Conservation (phyloP, 768 basidiomycete genomes). For the Amanita exitialis region DNA sequence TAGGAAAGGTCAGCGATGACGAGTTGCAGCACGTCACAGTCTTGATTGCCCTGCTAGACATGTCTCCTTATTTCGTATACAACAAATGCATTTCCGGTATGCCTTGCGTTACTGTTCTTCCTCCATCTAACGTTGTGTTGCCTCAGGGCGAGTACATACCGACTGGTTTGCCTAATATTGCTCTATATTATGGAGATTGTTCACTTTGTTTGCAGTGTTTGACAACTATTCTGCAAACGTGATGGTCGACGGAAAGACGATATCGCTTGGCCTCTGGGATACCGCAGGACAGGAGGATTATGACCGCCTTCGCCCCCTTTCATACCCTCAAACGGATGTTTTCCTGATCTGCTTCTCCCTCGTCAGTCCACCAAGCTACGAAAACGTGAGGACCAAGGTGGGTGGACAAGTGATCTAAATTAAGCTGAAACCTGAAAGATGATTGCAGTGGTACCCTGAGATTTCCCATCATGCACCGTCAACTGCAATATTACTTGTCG, state of each 20-base stretch:
- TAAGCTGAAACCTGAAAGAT: constrained; percentile 7
- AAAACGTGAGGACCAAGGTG: constrained; percentile 97
- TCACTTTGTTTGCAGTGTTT: constrained; percentile 53
- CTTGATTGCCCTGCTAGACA: constrained; percentile 47
- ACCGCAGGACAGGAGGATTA: constrained; percentile 99
- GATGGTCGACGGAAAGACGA: constrained; percentile 98
- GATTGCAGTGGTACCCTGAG: constrained; percentile 83
- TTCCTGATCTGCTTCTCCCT: constrained; percentile 99
- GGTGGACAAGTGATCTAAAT: constrained; percentile 14
- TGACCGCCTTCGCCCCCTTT: constrained; percentile 92
- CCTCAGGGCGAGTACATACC: constrained; percentile 91
- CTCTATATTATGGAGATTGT: background rate
- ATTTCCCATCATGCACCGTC: constrained; percentile 96
- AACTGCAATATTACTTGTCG: constrained; percentile 88
- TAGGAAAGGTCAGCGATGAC: constrained; percentile 69
- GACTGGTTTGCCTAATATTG: constrained; percentile 45
- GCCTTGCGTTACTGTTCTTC: constrained; percentile 18
- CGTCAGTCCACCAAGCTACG: constrained; percentile 95
- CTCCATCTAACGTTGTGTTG: constrained; percentile 7
- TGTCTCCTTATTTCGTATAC: constrained; percentile 99
- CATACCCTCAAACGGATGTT: constrained; percentile 98
- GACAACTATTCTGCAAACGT: constrained; percentile 99
- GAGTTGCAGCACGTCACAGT: constrained; percentile 6
- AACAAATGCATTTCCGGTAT: constrained; percentile 92
- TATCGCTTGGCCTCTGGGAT: constrained; percentile 98